These are phyloP conservation scores for Verbena officinalis DNA, from an alignment of 257 asterid genomes.

Conservation along the genomic window DNA sequence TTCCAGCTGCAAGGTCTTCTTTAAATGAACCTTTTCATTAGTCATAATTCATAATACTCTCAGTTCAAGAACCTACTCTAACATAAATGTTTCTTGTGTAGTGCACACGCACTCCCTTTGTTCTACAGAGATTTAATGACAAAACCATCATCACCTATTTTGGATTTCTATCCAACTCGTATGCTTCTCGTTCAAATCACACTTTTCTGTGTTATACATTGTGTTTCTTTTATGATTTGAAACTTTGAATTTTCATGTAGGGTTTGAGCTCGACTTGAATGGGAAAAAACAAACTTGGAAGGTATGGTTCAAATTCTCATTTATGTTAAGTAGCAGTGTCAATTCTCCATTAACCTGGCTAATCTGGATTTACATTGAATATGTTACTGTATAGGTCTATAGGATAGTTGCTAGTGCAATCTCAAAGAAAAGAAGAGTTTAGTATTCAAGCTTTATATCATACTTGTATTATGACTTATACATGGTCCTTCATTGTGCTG, in stretches of 20 bases:
- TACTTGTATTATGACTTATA: neutral
- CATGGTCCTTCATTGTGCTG: constrained; percentile 18
- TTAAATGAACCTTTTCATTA: neutral
- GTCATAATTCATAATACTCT: neutral
- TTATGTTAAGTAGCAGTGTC: neutral
- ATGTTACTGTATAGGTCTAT: neutral
- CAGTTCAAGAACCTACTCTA: constrained; percentile 17
- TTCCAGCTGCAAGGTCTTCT: constrained; percentile 76
- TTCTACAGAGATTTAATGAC: constrained; percentile 59
- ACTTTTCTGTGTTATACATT: neutral
- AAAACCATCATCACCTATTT: constrained; percentile 59
- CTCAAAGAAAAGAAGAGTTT: constrained; percentile 7
- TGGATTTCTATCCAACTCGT: constrained; percentile 71
- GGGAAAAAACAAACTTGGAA: constrained; percentile 64
- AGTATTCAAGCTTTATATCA: constrained; percentile 5
- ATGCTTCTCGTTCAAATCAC: constrained; percentile 8
- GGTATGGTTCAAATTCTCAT: constrained; percentile 36
- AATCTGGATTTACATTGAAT: neutral
- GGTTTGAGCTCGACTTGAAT: constrained; percentile 65
- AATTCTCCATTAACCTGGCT: constrained; percentile 4
- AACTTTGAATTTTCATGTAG: constrained; percentile 34
- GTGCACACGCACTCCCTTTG: constrained; percentile 69
- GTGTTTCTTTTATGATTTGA: constrained; percentile 15
- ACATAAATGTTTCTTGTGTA: constrained; percentile 30
- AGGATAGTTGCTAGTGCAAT: neutral